These are phyloP conservation scores for Colletotrichum higginsianum DNA, from an alignment of 2,329 filamentous ascomycete species.

Conservation along the genomic window DNA sequence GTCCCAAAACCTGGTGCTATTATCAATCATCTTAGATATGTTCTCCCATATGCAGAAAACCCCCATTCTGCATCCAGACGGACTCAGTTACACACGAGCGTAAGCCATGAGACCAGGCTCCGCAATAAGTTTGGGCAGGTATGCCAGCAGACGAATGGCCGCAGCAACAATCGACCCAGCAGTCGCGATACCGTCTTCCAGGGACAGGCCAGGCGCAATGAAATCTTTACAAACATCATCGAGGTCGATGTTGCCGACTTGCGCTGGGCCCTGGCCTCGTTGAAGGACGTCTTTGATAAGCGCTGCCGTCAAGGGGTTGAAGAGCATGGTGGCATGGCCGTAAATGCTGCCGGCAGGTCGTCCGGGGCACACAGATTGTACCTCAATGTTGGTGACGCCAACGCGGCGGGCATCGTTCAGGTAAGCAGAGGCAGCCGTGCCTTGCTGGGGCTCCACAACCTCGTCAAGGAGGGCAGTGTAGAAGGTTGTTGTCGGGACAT, in stretches of 20 bases:
- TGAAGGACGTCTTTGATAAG: conserved; percentile 55
- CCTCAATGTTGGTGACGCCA: conserved; percentile 64
- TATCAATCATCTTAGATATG: background rate
- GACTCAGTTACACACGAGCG: background rate
- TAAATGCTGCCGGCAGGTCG: conserved; percentile 61
- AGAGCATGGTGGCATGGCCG: conserved; percentile 65
- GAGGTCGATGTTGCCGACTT: conserved; percentile 17
- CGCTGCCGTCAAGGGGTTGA: conserved; percentile 48
- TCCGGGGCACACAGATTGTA: conserved; percentile 60
- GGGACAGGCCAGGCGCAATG: conserved; percentile 23
- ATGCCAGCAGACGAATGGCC: conserved; percentile 22
- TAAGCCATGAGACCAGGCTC: conserved; percentile 31
- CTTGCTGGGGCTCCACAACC: conserved; percentile 66
- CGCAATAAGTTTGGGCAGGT: conserved; percentile 30
- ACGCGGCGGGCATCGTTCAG: conserved; percentile 58
- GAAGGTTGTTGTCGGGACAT: conserved; percentile 69
- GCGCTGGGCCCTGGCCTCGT: conserved; percentile 18
- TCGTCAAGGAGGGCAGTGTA: conserved; percentile 65
- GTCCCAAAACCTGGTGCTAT: too few species aligned
- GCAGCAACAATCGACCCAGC: conserved; percentile 21
- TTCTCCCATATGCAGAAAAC: too few species aligned
- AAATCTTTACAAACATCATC: conserved; percentile 28
- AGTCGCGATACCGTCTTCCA: conserved; percentile 31
- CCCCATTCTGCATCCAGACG: accelerated
- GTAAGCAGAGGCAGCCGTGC: conserved; percentile 61